Base-by-base conservation (phyloP, 2,329 filamentous ascomycete species). In the Monosporascus ibericus region DNA sequence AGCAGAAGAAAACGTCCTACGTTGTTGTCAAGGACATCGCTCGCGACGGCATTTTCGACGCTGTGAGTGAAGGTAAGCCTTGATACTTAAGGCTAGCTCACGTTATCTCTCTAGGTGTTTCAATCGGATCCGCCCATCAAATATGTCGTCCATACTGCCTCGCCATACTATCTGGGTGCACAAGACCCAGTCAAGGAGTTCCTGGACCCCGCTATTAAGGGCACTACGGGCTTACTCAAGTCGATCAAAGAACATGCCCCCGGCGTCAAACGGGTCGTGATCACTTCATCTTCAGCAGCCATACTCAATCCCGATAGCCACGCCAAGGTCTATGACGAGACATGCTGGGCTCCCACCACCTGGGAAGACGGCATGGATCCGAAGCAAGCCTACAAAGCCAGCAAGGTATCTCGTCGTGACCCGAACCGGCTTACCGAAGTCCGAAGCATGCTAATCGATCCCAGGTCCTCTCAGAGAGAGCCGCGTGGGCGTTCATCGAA, bases 1-100 rank as follows among this genome's bases (percentile, higher is more conserved):
- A 77, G 2, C 77, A 79, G 52, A 47, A 59, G 5, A 69, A 40
- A 2, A 52, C 76, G 2, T 68, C 70, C 2, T 75, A 71, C 50
- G 71, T 65, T 37, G 79, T 92, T 54, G 87, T 95, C 14, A 77
- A 82, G 48, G 87, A 95, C 58, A 85, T 95, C 58, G 85, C 86
- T 0, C 65, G 82, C 56, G 77, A 83, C 22, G 80, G 80, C 18
- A 88, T 87, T 24, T 95, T 94, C 59, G 80, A 87, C 52, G 69
- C 79, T 55, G 80, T 72, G 47, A 53, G 60, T 50, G 2, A 18
- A 37, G 9, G 24, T 30, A 20, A 3, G 3, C n/a, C 14, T 20
- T 20, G 3, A 37, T 36, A 11, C n/a, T 15, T 20, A 3, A 37
- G 24, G 30, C 4, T 46, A 3, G 6, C 15, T 39, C 44, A 38